A percentile compares a stretch with the other conserved stretches of the same genome.
Conservation (phyloP, 306 rosid genomes). For the Gastrolobium bilobum region DNA sequence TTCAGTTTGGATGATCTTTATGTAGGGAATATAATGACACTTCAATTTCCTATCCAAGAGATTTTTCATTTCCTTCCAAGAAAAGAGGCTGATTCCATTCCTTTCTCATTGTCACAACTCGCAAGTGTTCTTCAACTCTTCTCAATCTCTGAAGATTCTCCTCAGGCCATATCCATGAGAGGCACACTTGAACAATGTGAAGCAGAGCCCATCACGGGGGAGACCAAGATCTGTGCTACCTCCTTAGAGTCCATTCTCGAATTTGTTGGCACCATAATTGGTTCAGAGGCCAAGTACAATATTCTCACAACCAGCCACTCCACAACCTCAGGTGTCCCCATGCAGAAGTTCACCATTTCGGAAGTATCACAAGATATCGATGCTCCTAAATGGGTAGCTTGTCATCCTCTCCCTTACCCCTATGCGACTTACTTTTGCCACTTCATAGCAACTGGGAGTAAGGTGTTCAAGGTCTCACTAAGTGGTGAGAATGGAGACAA, state of each 20-base stretch:
- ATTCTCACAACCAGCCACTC: constrained; percentile 59
- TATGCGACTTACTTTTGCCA: constrained; percentile 70
- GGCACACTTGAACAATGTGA: constrained; percentile 58
- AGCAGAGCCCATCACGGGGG: constrained; percentile 52
- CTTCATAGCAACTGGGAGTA: constrained; percentile 53
- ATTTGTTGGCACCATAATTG: constrained; percentile 50
- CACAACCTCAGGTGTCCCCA: constrained; percentile 36
- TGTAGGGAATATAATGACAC: constrained; percentile 64
- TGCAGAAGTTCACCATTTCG: constrained; percentile 59
- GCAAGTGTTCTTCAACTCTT: constrained; percentile 65
- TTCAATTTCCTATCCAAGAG: constrained; percentile 58
- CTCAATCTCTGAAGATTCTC: constrained; percentile 57
- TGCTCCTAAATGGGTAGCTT: constrained; percentile 68
- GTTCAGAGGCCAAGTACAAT: constrained; percentile 33
- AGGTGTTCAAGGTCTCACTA: constrained; percentile 64
- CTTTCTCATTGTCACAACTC: constrained; percentile 62
- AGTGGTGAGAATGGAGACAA: constrained; percentile 61
- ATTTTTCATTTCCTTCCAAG: constrained; percentile 53
- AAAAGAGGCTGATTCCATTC: constrained; percentile 63
- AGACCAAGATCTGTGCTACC: constrained; percentile 65
- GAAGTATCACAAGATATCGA: constrained; percentile 54
- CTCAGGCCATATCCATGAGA: constrained; percentile 53
- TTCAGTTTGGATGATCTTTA: constrained; percentile 57
- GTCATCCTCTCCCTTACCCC: constrained; percentile 66
- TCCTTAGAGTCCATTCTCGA: constrained; percentile 67